phyloP scores from a whole-genome alignment of 768 basidiomycete genomes.

The Tylopilus balloui region DNA sequence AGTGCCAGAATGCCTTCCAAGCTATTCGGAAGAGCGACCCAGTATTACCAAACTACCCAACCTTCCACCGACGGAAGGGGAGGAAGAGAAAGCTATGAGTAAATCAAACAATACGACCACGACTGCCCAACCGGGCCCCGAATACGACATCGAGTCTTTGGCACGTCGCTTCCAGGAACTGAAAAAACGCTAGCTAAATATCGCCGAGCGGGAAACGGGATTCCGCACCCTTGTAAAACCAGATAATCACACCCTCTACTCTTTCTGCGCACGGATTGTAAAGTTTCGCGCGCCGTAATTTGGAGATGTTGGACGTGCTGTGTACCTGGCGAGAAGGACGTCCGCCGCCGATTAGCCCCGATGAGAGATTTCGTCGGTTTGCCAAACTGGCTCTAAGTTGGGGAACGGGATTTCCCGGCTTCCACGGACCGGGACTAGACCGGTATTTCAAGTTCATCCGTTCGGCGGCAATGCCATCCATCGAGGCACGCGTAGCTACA shows the following conservation, averaged over 20 bases:
- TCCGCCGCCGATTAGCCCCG: conserved; percentile 16
- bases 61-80: conserved; percentile 48
- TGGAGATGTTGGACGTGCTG: conserved; percentile 7
- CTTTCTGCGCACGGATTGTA: conserved; percentile 3
- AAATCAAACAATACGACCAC: conserved; percentile 1
- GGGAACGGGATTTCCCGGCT: neutral
- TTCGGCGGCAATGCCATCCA: neutral
- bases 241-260: neutral
- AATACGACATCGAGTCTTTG: conserved; percentile 74
- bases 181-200: conserved; percentile 61
- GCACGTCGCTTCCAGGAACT: conserved; percentile 79
- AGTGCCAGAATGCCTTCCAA: conserved; percentile 21
- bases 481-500: neutral
- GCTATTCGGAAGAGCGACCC: conserved; percentile 24
- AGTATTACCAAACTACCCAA: conserved; percentile 42
- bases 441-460: neutral
- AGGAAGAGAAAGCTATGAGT: conserved; percentile 29
- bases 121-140: conserved; percentile 25
- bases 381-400: neutral
- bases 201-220: neutral
- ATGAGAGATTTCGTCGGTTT: neutral
- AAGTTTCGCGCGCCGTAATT: conserved; percentile 8
- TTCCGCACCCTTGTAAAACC: conserved; percentile 4
- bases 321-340: conserved; percentile 5
- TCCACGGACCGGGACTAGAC: neutral